Percentiles rank a stretch among this genome's conserved stretches.
Conservation (phyloP, 2,329 filamentous ascomycete genomes). For the Fusarium redolens region DNA sequence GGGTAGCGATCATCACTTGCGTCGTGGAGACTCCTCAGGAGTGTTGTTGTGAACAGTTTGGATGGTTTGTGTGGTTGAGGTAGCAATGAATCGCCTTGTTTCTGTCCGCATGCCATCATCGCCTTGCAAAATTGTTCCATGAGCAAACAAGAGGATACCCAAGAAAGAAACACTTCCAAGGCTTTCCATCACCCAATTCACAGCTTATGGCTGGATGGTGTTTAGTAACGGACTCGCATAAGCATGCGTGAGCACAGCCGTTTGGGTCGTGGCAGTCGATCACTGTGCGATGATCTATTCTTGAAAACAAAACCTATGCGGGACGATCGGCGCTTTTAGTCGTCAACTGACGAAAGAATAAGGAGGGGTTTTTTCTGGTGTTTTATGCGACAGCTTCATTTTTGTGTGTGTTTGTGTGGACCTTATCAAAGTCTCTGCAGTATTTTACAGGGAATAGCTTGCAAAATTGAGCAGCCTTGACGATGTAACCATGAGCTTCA, state of each 20-base stretch:
- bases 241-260: constrained; percentile 34
- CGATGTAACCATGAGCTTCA: constrained; percentile 13
- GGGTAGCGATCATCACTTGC: constrained; percentile 24
- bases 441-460: constrained; percentile 2
- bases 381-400: constrained; percentile 18
- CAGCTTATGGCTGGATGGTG: constrained; percentile 15
- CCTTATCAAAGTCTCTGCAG: constrained; percentile 10
- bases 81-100: neutral
- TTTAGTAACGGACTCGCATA: constrained; percentile 22
- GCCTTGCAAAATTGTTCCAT: neutral
- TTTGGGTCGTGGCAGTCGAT: constrained; percentile 38
- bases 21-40: constrained; percentile 4
- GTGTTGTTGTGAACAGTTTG: neutral
- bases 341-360: constrained; percentile 23
- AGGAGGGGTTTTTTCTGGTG: constrained; percentile 17
- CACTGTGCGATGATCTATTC: constrained; percentile 34
- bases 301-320: constrained; percentile 16
- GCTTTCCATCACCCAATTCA: neutral
- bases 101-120: neutral
- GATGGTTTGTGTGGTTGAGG: neutral
- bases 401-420: constrained; percentile 4
- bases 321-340: constrained; percentile 30
- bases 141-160: neutral
- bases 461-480: constrained; percentile 9
- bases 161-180: neutral